Percentiles rank a stretch among this genome's conserved stretches.
Conservation (phyloP, 1,284 basidiomycete species). For the Termitomyces sp. region DNA sequence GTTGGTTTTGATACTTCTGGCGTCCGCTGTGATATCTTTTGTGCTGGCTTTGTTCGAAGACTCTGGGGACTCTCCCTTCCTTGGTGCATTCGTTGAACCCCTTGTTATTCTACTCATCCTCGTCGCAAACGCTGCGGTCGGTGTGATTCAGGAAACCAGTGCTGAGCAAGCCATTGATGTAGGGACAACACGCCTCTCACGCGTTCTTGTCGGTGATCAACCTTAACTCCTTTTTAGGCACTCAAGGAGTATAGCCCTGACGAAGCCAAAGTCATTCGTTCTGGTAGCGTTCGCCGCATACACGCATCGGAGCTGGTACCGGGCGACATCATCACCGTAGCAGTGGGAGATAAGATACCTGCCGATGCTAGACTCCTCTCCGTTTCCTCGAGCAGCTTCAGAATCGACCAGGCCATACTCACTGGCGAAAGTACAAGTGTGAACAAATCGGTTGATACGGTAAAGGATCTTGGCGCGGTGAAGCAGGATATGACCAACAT, state of each 20-base stretch:
- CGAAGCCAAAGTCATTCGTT: constrained; percentile 86
- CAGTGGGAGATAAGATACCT: constrained; percentile 91
- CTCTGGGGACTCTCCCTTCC: constrained; percentile 57
- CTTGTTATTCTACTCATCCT: constrained; percentile 90
- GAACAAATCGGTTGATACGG: constrained; percentile 65
- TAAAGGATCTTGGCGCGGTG: constrained; percentile 73
- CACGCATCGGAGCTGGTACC: constrained; percentile 88
- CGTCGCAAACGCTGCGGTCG: constrained; percentile 90
- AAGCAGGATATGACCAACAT: constrained; percentile 97
- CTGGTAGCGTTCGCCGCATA: constrained; percentile 65
- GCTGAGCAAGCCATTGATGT: constrained; percentile 96
- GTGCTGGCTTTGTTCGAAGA: constrained; percentile 84
- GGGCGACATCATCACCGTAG: constrained; percentile 85
- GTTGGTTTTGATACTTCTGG: constrained; percentile 90
- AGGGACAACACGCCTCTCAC: constrained; percentile 28
- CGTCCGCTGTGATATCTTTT: constrained; percentile 87
- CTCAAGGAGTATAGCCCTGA: constrained; percentile 94
- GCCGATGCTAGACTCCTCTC: constrained; percentile 88
- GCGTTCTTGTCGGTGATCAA: constrained; percentile 10
- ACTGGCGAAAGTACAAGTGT: constrained; percentile 91
- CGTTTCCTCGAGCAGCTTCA: constrained; percentile 88
- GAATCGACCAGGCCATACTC: constrained; percentile 91
- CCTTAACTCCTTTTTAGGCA: constrained; percentile 47
- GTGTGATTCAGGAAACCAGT: constrained; percentile 92
- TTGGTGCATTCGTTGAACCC: constrained; percentile 88